Evolutionary conservation across 345 rosid genomes (phyloP).

Genomic region (Arabidopsis suecica): DNA sequence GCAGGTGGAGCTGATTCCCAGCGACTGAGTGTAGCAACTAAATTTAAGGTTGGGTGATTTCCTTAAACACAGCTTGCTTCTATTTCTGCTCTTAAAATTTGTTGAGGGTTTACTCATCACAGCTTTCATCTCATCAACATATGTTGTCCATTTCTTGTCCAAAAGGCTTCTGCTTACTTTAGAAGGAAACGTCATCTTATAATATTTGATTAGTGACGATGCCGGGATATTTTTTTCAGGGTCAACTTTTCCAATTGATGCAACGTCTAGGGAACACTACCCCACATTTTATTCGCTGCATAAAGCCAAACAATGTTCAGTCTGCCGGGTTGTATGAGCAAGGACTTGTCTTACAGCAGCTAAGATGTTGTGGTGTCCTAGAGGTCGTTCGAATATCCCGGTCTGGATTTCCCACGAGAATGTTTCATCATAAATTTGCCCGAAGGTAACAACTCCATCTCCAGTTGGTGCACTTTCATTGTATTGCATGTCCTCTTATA

Average conservation of each 20-base stretch:
- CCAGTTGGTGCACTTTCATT: not conserved
- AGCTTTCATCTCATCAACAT: constrained; percentile 4
- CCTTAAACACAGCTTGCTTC: constrained; percentile 19
- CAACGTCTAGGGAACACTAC: constrained; percentile 82
- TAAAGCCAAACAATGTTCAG: constrained; percentile 82
- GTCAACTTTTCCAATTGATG: constrained; percentile 67
- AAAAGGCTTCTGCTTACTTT: constrained; percentile 10
- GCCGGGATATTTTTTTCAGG: constrained; percentile 40
- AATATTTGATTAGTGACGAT: constrained; percentile 23
- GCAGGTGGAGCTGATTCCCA: constrained; percentile 97
- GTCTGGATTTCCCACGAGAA: constrained; percentile 85
- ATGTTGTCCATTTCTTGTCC: constrained; percentile 10
- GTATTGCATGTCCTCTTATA: not conserved
- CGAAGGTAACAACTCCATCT: constrained; percentile 57
- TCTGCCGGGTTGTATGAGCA: constrained; percentile 69
- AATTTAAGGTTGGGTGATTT: constrained; percentile 72
- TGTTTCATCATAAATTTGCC: constrained; percentile 84
- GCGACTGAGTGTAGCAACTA: constrained; percentile 89
- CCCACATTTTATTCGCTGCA: constrained; percentile 92
- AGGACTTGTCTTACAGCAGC: constrained; percentile 80
- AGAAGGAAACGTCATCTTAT: not conserved
- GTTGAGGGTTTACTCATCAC: constrained; percentile 1
- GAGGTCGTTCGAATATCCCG: constrained; percentile 90
- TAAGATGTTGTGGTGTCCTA: constrained; percentile 84
- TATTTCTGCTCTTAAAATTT: constrained; percentile 1